phyloP scores from a whole-genome alignment of 257 asterid genomes.

The Fraxinus pennsylvanica region DNA sequence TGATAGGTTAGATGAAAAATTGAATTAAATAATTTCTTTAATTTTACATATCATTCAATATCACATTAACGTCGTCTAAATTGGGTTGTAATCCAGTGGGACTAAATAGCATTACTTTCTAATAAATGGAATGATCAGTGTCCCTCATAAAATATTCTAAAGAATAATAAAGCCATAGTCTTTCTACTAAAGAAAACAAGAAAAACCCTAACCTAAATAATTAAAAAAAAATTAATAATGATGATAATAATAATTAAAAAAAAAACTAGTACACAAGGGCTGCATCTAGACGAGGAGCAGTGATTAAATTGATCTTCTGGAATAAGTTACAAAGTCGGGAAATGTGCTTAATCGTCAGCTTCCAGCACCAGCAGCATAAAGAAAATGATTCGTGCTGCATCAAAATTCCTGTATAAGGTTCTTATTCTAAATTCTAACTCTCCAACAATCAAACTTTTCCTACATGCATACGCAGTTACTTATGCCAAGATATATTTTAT shows the following conservation, averaged over 20 bases:
- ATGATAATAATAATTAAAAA: no score
- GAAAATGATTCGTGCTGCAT: neutral
- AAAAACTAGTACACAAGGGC: no score
- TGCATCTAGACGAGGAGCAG: neutral
- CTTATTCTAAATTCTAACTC: neutral
- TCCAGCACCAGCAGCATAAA: neutral
- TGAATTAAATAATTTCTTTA: no score
- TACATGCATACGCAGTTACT: neutral
- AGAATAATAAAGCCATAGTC: neutral
- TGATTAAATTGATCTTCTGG: neutral
- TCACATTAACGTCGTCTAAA: no score
- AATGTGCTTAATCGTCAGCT: neutral
- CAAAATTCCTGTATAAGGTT: neutral
- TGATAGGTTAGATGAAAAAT: no score
- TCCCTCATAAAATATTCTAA: no score
- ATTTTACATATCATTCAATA: no score
- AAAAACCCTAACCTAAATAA: no score
- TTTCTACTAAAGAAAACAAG: neutral
- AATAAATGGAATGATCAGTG: no score
- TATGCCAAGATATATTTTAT: neutral
- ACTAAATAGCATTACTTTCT: no score
- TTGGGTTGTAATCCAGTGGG: no score
- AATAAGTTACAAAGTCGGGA: neutral
- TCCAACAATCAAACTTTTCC: neutral
- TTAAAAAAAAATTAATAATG: no score